Evolutionary conservation across 2,329 filamentous ascomycete species (phyloP), one percentile per base, ranked within the genome.

Genomic region (Colletotrichum cuscutae): DNA sequence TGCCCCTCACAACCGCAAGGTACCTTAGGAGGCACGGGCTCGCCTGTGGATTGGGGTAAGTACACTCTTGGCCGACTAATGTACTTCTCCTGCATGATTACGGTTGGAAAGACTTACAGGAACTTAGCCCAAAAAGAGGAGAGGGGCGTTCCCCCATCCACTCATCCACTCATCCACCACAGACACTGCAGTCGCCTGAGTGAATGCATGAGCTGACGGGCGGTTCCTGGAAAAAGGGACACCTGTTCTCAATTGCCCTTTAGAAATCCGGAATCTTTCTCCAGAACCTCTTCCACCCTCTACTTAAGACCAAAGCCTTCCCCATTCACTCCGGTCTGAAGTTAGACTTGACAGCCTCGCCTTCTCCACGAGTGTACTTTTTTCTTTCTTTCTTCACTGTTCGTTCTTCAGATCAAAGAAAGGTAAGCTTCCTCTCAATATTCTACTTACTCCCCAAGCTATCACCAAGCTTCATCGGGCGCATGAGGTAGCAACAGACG

Each of bases 211-310:
- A 65, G 70, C 59, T 73, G 69, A 69, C 65, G 60, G 70, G 61
- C 60, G 64, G 69, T 69, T 65, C 69, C 72, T 74, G 70, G 69
- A 60, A 74, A 74, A 70, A 72, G 65, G 72, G 73, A 74, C 73
- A 74, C 70, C 70, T 74, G 73, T 74, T 74, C 73, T 74, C 65
- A 74, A 74, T 74, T 74, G 65, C 72, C 65, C 63, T 68, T 68
- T 61, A 24, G 64, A 74, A 72, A 73, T 66, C 57, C 59, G 60
- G 64, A 74, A 61, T 71, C 68, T 72, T 66, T 68, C 68, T 65
- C 52, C 57, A 49, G 28, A 72, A 52, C 68, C 52, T 35, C 42
- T 49, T 54, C 19, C 67, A 62, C 68, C 56, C 3, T 35, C 60
- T 73, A 73, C 71, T 65, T 73, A 73, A 73, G 66, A 65, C 22